A percentile compares a stretch with the other conserved stretches of the same genome.
Evolutionary conservation across 495 filamentous ascomycete genomes (phyloP).

Genomic region (Parachaetomium inaequale): DNA sequence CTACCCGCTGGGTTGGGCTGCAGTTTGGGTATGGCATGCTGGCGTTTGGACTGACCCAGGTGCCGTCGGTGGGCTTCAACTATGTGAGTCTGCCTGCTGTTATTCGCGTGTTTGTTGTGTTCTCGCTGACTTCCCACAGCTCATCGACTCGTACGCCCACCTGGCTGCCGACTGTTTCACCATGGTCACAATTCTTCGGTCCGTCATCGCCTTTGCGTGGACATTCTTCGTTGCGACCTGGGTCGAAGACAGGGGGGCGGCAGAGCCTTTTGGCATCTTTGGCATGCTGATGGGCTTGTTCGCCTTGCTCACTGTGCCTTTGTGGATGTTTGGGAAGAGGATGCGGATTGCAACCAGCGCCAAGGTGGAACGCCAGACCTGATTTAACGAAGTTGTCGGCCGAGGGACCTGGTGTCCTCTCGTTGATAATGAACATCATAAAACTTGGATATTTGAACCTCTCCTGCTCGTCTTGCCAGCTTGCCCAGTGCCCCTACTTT

Average conservation of each 20-base stretch:
- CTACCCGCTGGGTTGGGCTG: neutral
- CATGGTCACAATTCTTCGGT: constrained; percentile 5
- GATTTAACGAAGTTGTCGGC: too few relatives aligned
- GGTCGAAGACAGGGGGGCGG: constrained; percentile 3
- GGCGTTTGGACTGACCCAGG: neutral
- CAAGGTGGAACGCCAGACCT: constrained; percentile 2
- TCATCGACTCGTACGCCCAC: neutral
- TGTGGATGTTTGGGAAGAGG: constrained; percentile 5
- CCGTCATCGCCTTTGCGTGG: constrained; percentile 6
- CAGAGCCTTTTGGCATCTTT: constrained; percentile 1
- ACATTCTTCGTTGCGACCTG: constrained; percentile 6
- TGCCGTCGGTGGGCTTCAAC: constrained; percentile 7
- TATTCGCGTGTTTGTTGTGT: neutral
- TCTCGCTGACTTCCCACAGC: neutral
- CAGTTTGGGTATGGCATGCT: constrained; percentile 1
- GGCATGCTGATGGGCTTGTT: constrained; percentile 11
- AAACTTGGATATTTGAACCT: too few relatives aligned
- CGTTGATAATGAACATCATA: too few relatives aligned
- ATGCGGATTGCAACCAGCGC: neutral
- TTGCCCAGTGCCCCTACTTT: too few relatives aligned
- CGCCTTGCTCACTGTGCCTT: neutral
- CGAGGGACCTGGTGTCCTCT: too few relatives aligned
- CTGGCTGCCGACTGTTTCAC: constrained; percentile 9
- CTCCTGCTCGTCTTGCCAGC: too few relatives aligned
- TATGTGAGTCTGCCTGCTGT: neutral